Evolutionary conservation across 2,329 filamentous ascomycete genomes (phyloP), one percentile per base, ranked within the genome.

Genomic region (Colletotrichum limetticola): DNA sequence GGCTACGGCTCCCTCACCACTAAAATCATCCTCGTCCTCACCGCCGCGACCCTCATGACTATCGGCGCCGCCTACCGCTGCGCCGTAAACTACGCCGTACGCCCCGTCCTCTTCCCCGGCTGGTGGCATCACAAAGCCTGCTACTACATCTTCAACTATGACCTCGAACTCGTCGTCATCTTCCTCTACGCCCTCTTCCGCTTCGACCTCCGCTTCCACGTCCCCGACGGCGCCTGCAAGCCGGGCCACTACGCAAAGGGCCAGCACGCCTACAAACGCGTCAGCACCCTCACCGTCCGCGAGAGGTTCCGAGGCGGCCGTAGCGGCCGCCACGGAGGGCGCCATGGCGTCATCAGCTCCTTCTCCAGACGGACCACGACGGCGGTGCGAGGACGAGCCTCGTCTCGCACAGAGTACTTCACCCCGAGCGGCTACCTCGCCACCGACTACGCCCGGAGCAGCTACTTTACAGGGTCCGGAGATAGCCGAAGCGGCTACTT

Each of bases 131-230:
- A 85, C 78, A 93, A 92, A 80, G 89, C 91, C 1, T 90, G 89
- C 77, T 97, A 95, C 85, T 97, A 97, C 84, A 83, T 91, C 78
- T 94, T 97, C 85, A 93, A 94, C 83, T 97, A 94, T 79, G 85
- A 84, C 19, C 86, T 95, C 49, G 95, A 97, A 82, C 84, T 95
- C 53, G 79, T 93, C 28, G 90, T 95, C 49, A 87, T 96, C 5
- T 88, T 87, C 66, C 83, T 91, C 9, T 96, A 94, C 82, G 87
- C 91, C 0, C 78, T 93, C 19, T 82, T 88, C 24, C 88, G 95
- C 37, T 91, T 97, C 74, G 95, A 97, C 80, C 86, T 87, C 74
- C 89, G 93, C 55, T 97, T 96, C 84, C 88, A 92, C 58, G 55
- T 74, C 58, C 71, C 71, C 68, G 85, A 97, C 79, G 92, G 93